A percentile compares a stretch with the other conserved stretches of the same genome.
These are phyloP conservation scores for Prunus mira DNA, from an alignment of 306 rosid species.

Conservation along the genomic window DNA sequence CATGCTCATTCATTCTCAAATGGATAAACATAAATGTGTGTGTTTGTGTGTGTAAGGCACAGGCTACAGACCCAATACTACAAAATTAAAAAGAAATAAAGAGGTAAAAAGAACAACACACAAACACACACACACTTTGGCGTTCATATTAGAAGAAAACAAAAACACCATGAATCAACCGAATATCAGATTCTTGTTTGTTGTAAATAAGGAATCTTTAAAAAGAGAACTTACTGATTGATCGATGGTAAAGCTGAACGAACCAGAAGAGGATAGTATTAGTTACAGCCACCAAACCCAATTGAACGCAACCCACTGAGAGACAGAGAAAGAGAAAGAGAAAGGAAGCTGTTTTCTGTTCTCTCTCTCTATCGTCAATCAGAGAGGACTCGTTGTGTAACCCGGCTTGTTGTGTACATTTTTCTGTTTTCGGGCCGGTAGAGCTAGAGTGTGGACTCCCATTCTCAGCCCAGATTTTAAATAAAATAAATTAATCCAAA, in stretches of 20 bases:
- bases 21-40: not conserved
- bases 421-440: no score
- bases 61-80: not conserved
- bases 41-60: no score
- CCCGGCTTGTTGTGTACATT: not conserved
- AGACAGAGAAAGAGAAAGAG: not conserved
- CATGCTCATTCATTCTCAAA: not conserved
- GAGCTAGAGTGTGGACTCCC: no score
- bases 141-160: not conserved
- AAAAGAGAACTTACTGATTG: not conserved
- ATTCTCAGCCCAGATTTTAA: no score
- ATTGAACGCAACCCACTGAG: not conserved
- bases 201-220: not conserved
- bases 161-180: not conserved
- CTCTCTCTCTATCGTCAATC: no score
- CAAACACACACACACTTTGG: no score
- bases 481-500: no score
- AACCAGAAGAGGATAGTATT: not conserved
- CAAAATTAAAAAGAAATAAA: not conserved
- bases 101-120: no score
- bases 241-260: not conserved
- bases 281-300: not conserved
- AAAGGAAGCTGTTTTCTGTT: not conserved
- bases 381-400: not conserved
- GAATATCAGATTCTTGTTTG: not conserved